Conservation (phyloP, 768 basidiomycete genomes). For the Cubamyces sp. region DNA sequence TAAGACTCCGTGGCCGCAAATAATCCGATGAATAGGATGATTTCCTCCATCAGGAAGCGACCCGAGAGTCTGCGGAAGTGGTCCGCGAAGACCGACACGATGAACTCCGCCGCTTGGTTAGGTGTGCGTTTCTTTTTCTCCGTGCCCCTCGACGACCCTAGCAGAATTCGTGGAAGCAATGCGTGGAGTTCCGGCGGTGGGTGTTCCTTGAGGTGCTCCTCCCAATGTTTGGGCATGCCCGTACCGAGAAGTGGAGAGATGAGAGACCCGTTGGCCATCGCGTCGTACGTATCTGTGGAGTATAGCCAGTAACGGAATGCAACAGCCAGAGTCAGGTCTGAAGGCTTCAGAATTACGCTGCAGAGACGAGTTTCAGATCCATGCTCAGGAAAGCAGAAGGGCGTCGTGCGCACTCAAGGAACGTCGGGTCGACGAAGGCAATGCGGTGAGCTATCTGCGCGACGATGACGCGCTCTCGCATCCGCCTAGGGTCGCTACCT, state of each 20-base stretch:
- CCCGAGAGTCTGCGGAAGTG: neutral
- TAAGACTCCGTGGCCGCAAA: neutral
- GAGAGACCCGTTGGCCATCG: neutral
- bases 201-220: neutral
- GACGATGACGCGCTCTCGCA: constrained; percentile 10
- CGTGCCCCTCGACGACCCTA: constrained; percentile 4
- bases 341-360: constrained; percentile 15
- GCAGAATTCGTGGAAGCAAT: constrained; percentile 6
- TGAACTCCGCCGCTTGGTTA: constrained; percentile 6
- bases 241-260: neutral
- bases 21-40: neutral
- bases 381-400: neutral
- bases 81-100: neutral
- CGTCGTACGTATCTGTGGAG: constrained; percentile 4
- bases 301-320: constrained; percentile 15
- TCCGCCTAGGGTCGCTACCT: neutral
- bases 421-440: constrained; percentile 11
- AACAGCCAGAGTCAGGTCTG: constrained; percentile 14
- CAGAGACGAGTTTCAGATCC: neutral
- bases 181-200: neutral
- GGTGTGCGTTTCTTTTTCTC: constrained; percentile 16
- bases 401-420: constrained; percentile 11
- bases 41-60: neutral
- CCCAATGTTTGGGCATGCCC: neutral
- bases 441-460: constrained; percentile 9